These are phyloP conservation scores for Aphanomyces cochlioides DNA, from an alignment of 352 stramenopile species.

Conservation along the genomic window DNA sequence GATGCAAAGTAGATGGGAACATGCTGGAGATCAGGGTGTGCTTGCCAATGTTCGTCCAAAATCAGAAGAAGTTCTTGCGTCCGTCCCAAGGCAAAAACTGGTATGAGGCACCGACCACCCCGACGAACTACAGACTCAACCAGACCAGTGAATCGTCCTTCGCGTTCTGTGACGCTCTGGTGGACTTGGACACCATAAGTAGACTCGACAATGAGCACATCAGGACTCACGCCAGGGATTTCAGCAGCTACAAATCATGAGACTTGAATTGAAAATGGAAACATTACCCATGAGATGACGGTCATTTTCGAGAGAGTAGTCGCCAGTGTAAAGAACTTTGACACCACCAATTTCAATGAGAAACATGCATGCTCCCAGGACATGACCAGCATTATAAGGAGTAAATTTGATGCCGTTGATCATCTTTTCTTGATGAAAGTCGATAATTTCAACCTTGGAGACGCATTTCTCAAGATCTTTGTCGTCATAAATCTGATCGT, in stretches of 20 bases:
- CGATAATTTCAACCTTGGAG: constrained; percentile 97
- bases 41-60: constrained; percentile 98
- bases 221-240: constrained; percentile 80
- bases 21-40: constrained; percentile 89
- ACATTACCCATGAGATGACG: constrained; percentile 95
- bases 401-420: constrained; percentile 98
- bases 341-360: constrained; percentile 98
- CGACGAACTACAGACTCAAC: constrained; percentile 95
- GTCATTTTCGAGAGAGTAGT: constrained; percentile 98
- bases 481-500: constrained; percentile 91
- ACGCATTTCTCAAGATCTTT: constrained; percentile 96
- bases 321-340: constrained; percentile 97
- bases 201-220: constrained; percentile 99
- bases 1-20: constrained; percentile 99
- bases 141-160: constrained; percentile 95
- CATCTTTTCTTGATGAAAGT: constrained; percentile 97
- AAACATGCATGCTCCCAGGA: constrained; percentile 99
- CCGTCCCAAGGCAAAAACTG: constrained; percentile 97
- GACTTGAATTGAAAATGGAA: constrained; percentile 40
- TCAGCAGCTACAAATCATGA: constrained; percentile 43
- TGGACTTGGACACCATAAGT: constrained; percentile 99
- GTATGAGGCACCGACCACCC: constrained; percentile 96
- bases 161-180: constrained; percentile 92
- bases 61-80: constrained; percentile 99
- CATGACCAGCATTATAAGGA: constrained; percentile 98